Percentiles rank a stretch among this genome's conserved stretches.
phyloP scores from a whole-genome alignment of 1,284 basidiomycete genomes.

The Fistulinella staudtii region DNA sequence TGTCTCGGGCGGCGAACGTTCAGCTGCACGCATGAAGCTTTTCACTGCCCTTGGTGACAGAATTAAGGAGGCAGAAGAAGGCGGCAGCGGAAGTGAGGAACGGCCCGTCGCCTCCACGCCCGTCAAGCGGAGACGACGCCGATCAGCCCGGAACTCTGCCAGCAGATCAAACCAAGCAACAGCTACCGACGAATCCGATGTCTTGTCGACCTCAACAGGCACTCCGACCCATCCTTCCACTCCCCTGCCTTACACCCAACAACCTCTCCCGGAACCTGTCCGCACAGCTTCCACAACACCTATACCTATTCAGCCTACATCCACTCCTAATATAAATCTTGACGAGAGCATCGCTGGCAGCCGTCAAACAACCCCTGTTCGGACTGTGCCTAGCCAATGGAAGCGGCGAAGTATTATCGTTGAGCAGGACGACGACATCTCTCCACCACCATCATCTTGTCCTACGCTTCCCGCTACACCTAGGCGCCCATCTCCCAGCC shows the following conservation, averaged over 20 bases:
- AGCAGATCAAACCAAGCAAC: constrained; percentile 41
- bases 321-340: constrained; percentile 26
- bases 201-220: constrained; percentile 53
- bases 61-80: constrained; percentile 59
- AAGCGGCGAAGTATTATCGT: constrained; percentile 66
- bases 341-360: constrained; percentile 30
- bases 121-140: constrained; percentile 52
- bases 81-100: constrained; percentile 63
- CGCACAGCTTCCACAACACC: constrained; percentile 30
- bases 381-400: constrained; percentile 31
- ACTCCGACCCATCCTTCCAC: constrained; percentile 57
- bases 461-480: constrained; percentile 35
- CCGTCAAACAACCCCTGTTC: constrained; percentile 35
- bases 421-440: constrained; percentile 55
- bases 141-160: constrained; percentile 55
- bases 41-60: constrained; percentile 60
- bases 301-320: constrained; percentile 27
- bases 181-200: constrained; percentile 61
- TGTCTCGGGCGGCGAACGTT: constrained; percentile 70
- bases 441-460: constrained; percentile 35
- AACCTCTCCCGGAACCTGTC: constrained; percentile 19
- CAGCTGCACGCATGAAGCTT: constrained; percentile 63
- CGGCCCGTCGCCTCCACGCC: constrained; percentile 40
- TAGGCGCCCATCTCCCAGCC: constrained; percentile 29
- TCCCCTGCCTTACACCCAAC: constrained; percentile 40